Evolutionary conservation across 2,329 filamentous ascomycete species (phyloP).

Genomic region (Diaporthe sp.): DNA sequence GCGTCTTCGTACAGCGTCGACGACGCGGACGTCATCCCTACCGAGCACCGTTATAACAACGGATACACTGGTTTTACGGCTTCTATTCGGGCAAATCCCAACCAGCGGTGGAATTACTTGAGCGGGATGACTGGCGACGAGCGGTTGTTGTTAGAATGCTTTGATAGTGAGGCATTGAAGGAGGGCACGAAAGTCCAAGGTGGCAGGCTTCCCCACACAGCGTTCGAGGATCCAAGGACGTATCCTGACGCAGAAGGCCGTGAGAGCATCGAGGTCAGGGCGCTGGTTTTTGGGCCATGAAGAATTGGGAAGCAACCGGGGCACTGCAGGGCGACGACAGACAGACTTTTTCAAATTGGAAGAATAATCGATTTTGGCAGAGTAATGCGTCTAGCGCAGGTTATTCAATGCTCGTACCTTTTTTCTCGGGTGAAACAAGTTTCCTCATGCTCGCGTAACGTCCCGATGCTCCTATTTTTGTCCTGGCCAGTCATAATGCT

Average conservation of each 20-base stretch:
- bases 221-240: constrained; percentile 81
- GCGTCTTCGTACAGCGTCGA: constrained; percentile 71
- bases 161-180: constrained; percentile 71
- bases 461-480: not conserved
- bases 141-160: constrained; percentile 82
- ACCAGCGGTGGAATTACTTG: constrained; percentile 82
- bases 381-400: constrained; percentile 10
- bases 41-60: constrained; percentile 79
- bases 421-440: not conserved
- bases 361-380: not conserved
- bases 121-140: constrained; percentile 81
- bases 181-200: constrained; percentile 60
- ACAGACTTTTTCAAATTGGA: not conserved
- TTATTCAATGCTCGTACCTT: constrained; percentile 15
- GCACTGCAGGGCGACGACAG: not conserved
- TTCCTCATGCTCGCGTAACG: not conserved
- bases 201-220: constrained; percentile 76
- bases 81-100: constrained; percentile 68
- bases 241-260: constrained; percentile 75
- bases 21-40: constrained; percentile 73
- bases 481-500: not conserved
- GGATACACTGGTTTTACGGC: constrained; percentile 79
- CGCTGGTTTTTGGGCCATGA: constrained; percentile 80
- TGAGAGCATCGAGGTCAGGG: constrained; percentile 91
- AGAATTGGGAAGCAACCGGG: not conserved